phyloP scores from a whole-genome alignment of 2,329 filamentous ascomycete genomes.

The Meredithiella fracta region DNA sequence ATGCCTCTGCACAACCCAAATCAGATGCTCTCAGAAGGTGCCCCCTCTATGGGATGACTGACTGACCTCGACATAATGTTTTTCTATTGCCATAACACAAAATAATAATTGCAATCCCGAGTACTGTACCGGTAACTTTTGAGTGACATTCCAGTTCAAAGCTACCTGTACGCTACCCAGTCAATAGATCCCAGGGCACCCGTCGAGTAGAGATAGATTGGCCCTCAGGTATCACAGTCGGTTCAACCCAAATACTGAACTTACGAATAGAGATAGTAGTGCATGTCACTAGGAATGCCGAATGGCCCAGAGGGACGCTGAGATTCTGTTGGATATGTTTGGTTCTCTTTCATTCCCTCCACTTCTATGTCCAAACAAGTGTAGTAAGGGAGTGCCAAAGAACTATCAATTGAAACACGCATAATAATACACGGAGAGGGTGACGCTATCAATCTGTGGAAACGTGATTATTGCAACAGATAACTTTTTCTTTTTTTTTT shows the following conservation, averaged over 20 bases:
- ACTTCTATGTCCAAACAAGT: neutral
- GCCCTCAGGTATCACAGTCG: no score
- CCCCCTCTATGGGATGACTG: neutral
- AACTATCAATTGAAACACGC: neutral
- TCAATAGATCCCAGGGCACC: no score
- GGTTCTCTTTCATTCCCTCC: neutral
- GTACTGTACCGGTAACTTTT: no score
- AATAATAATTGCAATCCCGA: no score
- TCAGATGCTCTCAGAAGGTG: neutral
- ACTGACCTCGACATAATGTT: no score
- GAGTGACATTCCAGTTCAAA: no score
- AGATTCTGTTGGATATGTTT: neutral
- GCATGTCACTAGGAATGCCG: neutral
- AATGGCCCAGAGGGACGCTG: neutral
- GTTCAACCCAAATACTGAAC: neutral
- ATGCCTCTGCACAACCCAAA: neutral
- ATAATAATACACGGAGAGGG: neutral
- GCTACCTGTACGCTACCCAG: no score
- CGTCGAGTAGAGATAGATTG: no score
- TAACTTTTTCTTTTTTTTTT: no score
- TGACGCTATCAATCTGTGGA: neutral
- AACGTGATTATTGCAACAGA: no score
- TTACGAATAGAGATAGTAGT: neutral
- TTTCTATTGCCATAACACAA: neutral
- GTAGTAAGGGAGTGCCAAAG: neutral